Conservation (phyloP, 345 rosid species). For the Geranium brycei region DNA sequence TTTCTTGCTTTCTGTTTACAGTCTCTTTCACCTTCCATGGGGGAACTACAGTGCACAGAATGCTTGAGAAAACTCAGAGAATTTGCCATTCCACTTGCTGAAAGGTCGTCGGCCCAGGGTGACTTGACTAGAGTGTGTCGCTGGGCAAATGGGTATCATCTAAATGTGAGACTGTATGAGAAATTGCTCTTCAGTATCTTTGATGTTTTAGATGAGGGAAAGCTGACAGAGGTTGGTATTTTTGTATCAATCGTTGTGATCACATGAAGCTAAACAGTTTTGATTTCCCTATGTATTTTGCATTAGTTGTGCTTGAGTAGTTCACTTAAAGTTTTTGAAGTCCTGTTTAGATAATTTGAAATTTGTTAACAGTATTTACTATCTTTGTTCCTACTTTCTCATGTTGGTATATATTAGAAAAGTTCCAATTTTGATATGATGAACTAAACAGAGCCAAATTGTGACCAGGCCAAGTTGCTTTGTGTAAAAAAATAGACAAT, state of each 20-base stretch:
- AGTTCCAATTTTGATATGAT: background rate
- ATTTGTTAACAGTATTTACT: background rate
- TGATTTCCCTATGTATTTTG: background rate
- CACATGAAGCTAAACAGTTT: background rate
- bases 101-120: slow-evolving; percentile 94
- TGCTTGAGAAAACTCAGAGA: slow-evolving; percentile 81
- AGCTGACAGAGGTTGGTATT: slow-evolving; percentile 70
- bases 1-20: slow-evolving; percentile 14
- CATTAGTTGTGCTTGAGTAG: background rate
- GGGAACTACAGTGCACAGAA: slow-evolving; percentile 88
- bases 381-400: too few relatives aligned
- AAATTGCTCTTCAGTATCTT: slow-evolving; percentile 85
- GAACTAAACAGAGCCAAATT: background rate
- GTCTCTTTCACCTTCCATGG: slow-evolving; percentile 73
- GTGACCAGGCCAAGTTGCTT: background rate
- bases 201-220: slow-evolving; percentile 89
- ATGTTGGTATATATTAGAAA: background rate
- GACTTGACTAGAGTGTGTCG: slow-evolving; percentile 98
- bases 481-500: background rate
- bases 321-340: background rate
- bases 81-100: slow-evolving; percentile 81
- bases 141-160: slow-evolving; percentile 96
- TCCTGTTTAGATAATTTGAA: background rate
- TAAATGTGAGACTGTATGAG: slow-evolving; percentile 80
- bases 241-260: background rate